phyloP scores from a whole-genome alignment of 495 filamentous ascomycete species.

The Cryomyces antarcticus region DNA sequence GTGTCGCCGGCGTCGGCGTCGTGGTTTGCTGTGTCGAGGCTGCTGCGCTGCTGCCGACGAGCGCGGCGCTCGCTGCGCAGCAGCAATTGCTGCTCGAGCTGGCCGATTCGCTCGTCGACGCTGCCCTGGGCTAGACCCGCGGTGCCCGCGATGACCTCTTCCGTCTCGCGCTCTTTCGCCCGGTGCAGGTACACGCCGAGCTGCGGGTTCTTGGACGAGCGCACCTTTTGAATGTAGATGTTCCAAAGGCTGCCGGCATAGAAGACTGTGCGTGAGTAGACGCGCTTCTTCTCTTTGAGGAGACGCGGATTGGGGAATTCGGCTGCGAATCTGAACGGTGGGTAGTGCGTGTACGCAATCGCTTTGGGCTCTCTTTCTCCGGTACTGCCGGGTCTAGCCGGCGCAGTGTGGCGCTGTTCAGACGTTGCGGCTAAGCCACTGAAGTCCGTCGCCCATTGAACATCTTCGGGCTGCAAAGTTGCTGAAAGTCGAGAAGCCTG shows the following conservation, averaged over 20 bases:
- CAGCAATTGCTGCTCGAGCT: conserved; percentile 27
- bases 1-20: conserved; percentile 13
- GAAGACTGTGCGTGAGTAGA: conserved; percentile 41
- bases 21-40: conserved; percentile 4
- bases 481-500: conserved; percentile 23
- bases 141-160: conserved; percentile 17
- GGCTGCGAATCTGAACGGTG: conserved; percentile 37
- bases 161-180: conserved; percentile 34
- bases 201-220: conserved; percentile 30
- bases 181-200: conserved; percentile 40
- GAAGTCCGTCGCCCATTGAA: conserved; percentile 30
- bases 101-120: conserved; percentile 29
- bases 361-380: conserved; percentile 14
- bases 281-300: conserved; percentile 38
- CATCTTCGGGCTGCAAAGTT: conserved; percentile 26
- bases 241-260: conserved; percentile 42
- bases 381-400: conserved; percentile 10
- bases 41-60: conserved; percentile 6
- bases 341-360: conserved; percentile 32
- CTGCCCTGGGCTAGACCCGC: conserved; percentile 13
- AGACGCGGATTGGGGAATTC: conserved; percentile 34
- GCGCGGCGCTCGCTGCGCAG: conserved; percentile 21
- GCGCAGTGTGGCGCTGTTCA: conserved; percentile 11
- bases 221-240: conserved; percentile 41
- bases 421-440: conserved; percentile 17